Evolutionary conservation across 495 filamentous ascomycete genomes (phyloP), one percentile per base, ranked within the genome.

Genomic region (Aspergillus asperescens): DNA sequence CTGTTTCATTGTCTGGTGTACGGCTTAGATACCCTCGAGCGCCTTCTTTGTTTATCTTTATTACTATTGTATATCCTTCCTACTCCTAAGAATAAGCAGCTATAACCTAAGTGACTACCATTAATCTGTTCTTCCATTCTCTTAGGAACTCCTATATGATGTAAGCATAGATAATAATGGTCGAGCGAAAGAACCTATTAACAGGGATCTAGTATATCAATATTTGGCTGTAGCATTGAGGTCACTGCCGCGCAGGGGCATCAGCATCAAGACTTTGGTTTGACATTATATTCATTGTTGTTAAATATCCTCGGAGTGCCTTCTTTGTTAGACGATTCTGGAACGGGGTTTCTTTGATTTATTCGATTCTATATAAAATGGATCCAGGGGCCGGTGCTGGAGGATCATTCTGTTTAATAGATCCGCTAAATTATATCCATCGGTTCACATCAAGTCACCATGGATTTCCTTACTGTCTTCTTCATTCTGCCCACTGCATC

Each of bases 381-480:
- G n/a, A n/a, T n/a, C n/a, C n/a, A n/a, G n/a, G n/a, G n/a, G n/a
- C n/a, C n/a, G n/a, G n/a, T n/a, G n/a, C n/a, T n/a, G n/a, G n/a
- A n/a, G n/a, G n/a, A n/a, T n/a, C n/a, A n/a, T n/a, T n/a, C n/a
- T n/a, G n/a, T n/a, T n/a, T n/a, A n/a, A n/a, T n/a, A n/a, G n/a
- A 9, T 28, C 25, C 25, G 4, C 25, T 28, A 28, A 28, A 28
- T 28, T 28, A 18, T n/a, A 39, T 60, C 59, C 18, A 78, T 90
- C 71, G 80, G 84, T 59, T 68, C 81, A 18, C 16, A 12, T 13
- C 5, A 19, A 18, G 38, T 40, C 27, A 22, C 19, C 0, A 35
- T 35, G 44, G 29, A 47, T 13, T 62, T 90, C 32, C 69, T 93
- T 44, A 84, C 85, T 0, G 68, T 94, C 46, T 88, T 78, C 74